phyloP scores from a whole-genome alignment of 306 rosid genomes.

The Glycyrrhiza uralensis region DNA sequence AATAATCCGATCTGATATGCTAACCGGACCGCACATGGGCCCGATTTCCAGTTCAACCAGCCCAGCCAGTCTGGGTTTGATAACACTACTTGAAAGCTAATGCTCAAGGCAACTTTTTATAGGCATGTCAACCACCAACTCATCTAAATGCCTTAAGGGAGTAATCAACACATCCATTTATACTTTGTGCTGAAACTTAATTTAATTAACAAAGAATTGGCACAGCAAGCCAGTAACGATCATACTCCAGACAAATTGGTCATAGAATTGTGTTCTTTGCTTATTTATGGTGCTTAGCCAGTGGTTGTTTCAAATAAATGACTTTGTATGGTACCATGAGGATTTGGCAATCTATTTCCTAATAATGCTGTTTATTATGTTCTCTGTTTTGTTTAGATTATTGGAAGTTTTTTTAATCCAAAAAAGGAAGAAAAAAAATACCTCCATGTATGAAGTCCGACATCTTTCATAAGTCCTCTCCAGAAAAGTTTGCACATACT shows the following conservation, averaged over 20 bases:
- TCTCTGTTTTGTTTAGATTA: not conserved
- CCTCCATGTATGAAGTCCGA: constrained; percentile 98
- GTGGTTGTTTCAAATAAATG: constrained; percentile 5
- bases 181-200: constrained; percentile 7
- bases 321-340: constrained; percentile 6
- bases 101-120: constrained; percentile 3
- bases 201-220: constrained; percentile 3
- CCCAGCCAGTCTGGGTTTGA: too few species aligned
- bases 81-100: too few species aligned
- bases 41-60: too few species aligned
- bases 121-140: not conserved
- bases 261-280: not conserved
- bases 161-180: not conserved
- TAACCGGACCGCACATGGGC: too few species aligned
- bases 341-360: not conserved
- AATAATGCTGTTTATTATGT: not conserved
- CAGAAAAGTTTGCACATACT: constrained; percentile 92
- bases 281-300: constrained; percentile 1
- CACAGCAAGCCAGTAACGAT: not conserved
- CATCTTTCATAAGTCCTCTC: constrained; percentile 98
- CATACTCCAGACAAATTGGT: not conserved
- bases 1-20: too few species aligned
- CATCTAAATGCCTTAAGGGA: not conserved
- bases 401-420: not conserved
- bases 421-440: constrained; percentile 10